phyloP scores from a whole-genome alignment of 306 rosid species.

The Malus domestica region DNA sequence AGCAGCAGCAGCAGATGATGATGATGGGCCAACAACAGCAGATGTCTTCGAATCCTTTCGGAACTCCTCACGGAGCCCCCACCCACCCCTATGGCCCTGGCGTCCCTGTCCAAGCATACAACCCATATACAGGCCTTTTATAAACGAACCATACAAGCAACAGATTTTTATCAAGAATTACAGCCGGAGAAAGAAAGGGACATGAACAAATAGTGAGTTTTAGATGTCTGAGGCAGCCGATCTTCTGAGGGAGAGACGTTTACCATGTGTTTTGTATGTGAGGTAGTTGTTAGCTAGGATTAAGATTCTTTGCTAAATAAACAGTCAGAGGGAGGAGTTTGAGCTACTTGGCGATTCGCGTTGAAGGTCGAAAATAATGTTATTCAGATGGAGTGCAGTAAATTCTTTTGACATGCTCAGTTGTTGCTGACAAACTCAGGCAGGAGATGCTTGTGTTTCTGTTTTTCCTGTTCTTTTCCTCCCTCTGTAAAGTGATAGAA shows the following conservation, averaged over 20 bases:
- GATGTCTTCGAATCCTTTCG: slow-evolving; percentile 63
- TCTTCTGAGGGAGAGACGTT: slow-evolving; percentile 39
- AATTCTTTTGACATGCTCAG: slow-evolving; percentile 42
- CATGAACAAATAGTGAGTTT: slow-evolving; percentile 11
- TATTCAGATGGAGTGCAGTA: slow-evolving; percentile 13
- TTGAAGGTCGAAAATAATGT: slow-evolving; percentile 22
- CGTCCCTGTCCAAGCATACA: slow-evolving; percentile 84
- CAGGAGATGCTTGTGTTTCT: slow-evolving; percentile 17
- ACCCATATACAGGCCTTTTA: slow-evolving; percentile 77
- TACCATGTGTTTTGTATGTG: slow-evolving; percentile 77
- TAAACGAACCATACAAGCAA: slow-evolving; percentile 31
- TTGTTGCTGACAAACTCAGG: slow-evolving; percentile 26
- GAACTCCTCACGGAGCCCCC: slow-evolving; percentile 65
- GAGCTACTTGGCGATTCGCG: slow-evolving; percentile 49
- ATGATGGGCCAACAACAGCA: slow-evolving; percentile 67
- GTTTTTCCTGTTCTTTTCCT: neutral
- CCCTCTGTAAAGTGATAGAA: slow-evolving; percentile 25
- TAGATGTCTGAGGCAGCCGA: slow-evolving; percentile 22
- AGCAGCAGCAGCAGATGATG: slow-evolving; percentile 72
- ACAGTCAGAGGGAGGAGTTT: slow-evolving; percentile 49
- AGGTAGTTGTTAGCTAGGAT: slow-evolving; percentile 53
- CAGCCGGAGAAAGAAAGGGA: slow-evolving; percentile 8
- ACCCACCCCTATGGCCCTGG: slow-evolving; percentile 69
- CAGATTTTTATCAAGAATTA: slow-evolving; percentile 12
- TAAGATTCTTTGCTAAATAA: slow-evolving; percentile 82